Base-by-base conservation (phyloP, 306 rosid species). In the Cicer yamashitae region DNA sequence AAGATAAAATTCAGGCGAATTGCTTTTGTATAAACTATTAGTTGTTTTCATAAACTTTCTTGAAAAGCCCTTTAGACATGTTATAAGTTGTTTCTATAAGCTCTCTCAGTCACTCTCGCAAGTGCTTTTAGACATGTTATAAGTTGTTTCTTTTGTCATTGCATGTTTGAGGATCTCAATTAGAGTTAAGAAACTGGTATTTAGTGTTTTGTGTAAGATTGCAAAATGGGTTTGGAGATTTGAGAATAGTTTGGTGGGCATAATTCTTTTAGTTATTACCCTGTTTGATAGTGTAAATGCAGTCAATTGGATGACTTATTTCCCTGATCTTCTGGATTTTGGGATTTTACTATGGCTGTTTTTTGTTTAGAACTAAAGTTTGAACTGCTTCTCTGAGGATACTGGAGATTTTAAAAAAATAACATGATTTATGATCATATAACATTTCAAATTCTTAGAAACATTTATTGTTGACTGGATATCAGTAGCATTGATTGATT, bases 291-390 rank as follows among this genome's bases (percentile, higher is more conserved):
- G 68, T 43, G 25, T 18, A 56, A 51, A 44, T 73, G 60, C 18
- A 14, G 48, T 58, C 8, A 41, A 40, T 12, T 60, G 50, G 48
- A 60, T 12, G 50, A 66, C 43, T 54, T 14, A 20, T 2, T 58
- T 30, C 44, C 44, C 10, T 22, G 3, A 10, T 25, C 48, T 44
- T 78, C 11, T 60, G 48, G 65, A 41, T 37, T 47, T 40, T 39
- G 53, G 62, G 77, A 10, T 67, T 72, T 51, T 22, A 8, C 6
- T n/a, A 15, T 69, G 53, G 46, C 38, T 20, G 30, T 25, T 14
- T 48, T 79, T 40, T 64, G 81, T 71, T 8, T 63, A 56, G 47
- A 13, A 20, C 50, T 65, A 41, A 65, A 53, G 44, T 43, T 66
- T 59, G 37, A 51, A 54, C 37, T 25, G 54, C 12, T 38, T 53